Evolutionary conservation across 805 yeast genomes (phyloP).

Genomic region (Maudiozyma bulderi): DNA sequence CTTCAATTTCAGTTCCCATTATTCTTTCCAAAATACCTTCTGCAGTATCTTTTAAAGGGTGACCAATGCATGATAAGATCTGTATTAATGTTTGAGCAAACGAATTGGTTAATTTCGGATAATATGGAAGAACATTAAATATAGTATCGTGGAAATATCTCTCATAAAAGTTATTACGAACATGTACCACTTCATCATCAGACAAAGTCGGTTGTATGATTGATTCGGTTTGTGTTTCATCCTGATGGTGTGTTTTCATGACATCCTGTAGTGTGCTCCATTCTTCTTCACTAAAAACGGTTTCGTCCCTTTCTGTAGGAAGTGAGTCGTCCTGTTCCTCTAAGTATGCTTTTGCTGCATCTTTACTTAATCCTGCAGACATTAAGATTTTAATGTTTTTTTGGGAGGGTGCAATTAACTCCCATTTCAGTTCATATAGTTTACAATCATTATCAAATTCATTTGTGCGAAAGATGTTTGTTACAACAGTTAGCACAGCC

Average conservation of each 20-base stretch:
- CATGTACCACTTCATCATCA: conserved; percentile 24
- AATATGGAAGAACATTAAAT: conserved; percentile 35
- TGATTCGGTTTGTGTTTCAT: background rate
- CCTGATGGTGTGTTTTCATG: background rate
- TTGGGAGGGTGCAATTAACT: conserved; percentile 19
- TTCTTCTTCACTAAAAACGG: conserved; percentile 22
- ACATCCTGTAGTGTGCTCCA: conserved; percentile 19
- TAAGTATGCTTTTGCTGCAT: conserved; percentile 25
- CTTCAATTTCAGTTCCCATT: conserved; percentile 29
- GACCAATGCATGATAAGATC: conserved; percentile 28
- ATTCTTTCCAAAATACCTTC: conserved; percentile 32
- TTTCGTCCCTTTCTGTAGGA: conserved; percentile 13
- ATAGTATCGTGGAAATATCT: conserved; percentile 33
- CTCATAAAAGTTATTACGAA: conserved; percentile 30
- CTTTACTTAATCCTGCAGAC: conserved; percentile 24
- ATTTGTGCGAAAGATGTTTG: conserved; percentile 33
- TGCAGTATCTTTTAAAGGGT: conserved; percentile 30
- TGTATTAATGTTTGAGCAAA: conserved; percentile 34
- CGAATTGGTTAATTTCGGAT: conserved; percentile 31
- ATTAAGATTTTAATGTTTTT: conserved; percentile 17
- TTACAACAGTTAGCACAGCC: conserved; percentile 37
- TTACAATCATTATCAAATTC: conserved; percentile 7
- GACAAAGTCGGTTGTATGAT: background rate
- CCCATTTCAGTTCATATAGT: conserved; percentile 23
- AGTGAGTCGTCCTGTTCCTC: conserved; percentile 28